Conservation (phyloP, 805 yeast species). For the Teunomyces stri region DNA sequence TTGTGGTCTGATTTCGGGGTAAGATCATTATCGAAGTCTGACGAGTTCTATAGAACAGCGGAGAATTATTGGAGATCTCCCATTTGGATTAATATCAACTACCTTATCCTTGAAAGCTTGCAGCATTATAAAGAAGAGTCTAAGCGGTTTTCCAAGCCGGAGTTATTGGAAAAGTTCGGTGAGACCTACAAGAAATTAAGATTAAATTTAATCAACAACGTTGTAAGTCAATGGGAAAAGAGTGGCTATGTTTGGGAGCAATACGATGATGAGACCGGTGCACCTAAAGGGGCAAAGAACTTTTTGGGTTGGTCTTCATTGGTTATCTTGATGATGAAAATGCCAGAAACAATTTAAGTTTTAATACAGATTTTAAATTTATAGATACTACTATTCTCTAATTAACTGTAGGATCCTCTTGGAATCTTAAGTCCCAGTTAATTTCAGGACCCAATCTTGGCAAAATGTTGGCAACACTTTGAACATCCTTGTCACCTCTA, state of each 20-base stretch:
- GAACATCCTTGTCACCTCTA: conserved; percentile 99
- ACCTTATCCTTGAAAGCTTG: conserved; percentile 71
- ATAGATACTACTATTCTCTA: background rate
- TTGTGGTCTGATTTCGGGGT: conserved; percentile 80
- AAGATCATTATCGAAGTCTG: conserved; percentile 71
- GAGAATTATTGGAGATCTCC: conserved; percentile 98
- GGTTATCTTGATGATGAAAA: conserved; percentile 74
- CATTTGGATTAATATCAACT: conserved; percentile 90
- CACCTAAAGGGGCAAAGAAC: conserved; percentile 77
- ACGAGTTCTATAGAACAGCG: conserved; percentile 63
- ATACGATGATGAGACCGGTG: conserved; percentile 75
- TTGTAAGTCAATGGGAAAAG: conserved; percentile 62
- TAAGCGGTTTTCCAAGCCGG: conserved; percentile 26
- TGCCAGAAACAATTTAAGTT: conserved; percentile 52
- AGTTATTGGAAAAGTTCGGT: conserved; percentile 35
- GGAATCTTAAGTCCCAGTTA: conserved; percentile 95
- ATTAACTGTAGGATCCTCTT: conserved; percentile 44
- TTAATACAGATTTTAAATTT: background rate
- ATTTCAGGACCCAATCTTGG: conserved; percentile 88
- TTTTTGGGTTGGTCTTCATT: conserved; percentile 94
- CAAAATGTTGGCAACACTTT: conserved; percentile 91
- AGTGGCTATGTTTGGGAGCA: conserved; percentile 92
- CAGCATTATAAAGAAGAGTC: conserved; percentile 46
- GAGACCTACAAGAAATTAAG: conserved; percentile 58
- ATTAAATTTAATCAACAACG: conserved; percentile 63